Evolutionary conservation across 2,329 filamentous ascomycete genomes (phyloP).

Genomic region (Venturia asperata): DNA sequence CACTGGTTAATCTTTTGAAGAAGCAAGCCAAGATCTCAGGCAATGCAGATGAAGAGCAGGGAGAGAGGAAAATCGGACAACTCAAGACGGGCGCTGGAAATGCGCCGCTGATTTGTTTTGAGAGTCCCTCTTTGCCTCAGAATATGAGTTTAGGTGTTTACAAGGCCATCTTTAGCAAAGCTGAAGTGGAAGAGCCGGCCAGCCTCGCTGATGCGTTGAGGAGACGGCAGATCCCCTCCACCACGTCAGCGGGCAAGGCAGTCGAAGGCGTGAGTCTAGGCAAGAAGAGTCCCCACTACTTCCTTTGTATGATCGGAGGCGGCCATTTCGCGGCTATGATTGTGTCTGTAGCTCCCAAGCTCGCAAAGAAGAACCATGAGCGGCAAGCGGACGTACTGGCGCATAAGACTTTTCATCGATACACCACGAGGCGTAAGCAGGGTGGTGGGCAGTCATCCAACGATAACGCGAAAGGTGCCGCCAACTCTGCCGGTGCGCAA

Average conservation of each 20-base stretch:
- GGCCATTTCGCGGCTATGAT: slow-evolving; percentile 98
- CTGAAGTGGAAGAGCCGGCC: slow-evolving; percentile 58
- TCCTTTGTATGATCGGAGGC: slow-evolving; percentile 97
- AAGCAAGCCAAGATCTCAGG: slow-evolving; percentile 68
- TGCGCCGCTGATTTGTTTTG: slow-evolving; percentile 78
- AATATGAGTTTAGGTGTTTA: slow-evolving; percentile 84
- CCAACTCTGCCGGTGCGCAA: slow-evolving; percentile 86
- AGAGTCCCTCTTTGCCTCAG: slow-evolving; percentile 63
- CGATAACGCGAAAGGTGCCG: slow-evolving; percentile 86
- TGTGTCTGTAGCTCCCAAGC: slow-evolving; percentile 75
- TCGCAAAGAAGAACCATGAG: slow-evolving; percentile 64
- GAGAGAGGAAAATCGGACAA: slow-evolving; percentile 40
- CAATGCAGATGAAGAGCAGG: slow-evolving; percentile 38
- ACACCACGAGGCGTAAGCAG: slow-evolving; percentile 92
- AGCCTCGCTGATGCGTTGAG: slow-evolving; percentile 61
- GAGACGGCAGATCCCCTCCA: slow-evolving; percentile 69
- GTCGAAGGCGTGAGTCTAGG: slow-evolving; percentile 21
- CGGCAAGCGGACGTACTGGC: slow-evolving; percentile 81
- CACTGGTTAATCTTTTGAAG: slow-evolving; percentile 69
- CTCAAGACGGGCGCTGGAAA: slow-evolving; percentile 53
- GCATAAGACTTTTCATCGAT: slow-evolving; percentile 96
- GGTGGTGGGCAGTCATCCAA: slow-evolving; percentile 92
- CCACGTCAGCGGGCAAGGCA: slow-evolving; percentile 22
- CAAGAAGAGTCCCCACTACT: slow-evolving; percentile 71
- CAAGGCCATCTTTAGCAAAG: slow-evolving; percentile 65